Conservation (phyloP, 352 stramenopile genomes). For the Globisporangium perplexum region DNA sequence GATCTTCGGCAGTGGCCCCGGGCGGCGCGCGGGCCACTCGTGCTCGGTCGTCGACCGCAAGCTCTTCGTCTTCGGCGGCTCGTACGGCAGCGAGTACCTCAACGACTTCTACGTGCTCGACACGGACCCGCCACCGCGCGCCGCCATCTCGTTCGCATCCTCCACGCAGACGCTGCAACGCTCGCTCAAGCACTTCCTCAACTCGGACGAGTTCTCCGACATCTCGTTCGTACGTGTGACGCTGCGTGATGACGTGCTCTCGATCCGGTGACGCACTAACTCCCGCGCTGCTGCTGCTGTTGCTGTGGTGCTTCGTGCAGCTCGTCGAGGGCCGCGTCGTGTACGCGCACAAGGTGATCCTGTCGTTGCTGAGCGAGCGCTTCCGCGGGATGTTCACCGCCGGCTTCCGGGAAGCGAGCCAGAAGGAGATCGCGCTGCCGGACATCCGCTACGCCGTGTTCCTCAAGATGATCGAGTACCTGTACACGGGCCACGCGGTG, state of each 20-base stretch:
- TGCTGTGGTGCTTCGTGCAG: slow-evolving; percentile 17
- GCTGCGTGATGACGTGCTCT: not conserved
- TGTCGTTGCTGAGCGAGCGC: slow-evolving; percentile 90
- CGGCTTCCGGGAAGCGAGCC: slow-evolving; percentile 85
- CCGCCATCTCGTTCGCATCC: slow-evolving; percentile 75
- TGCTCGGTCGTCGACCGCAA: slow-evolving; percentile 91
- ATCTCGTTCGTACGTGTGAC: slow-evolving; percentile 86
- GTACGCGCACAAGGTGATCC: slow-evolving; percentile 92
- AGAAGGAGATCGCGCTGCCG: slow-evolving; percentile 84
- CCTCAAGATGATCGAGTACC: slow-evolving; percentile 91
- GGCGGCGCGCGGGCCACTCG: slow-evolving; percentile 90
- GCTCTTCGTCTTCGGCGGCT: slow-evolving; percentile 94
- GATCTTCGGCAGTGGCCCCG: slow-evolving; percentile 81
- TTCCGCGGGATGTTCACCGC: slow-evolving; percentile 95
- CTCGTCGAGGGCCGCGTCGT: slow-evolving; percentile 91
- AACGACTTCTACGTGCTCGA: slow-evolving; percentile 95
- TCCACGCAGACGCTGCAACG: slow-evolving; percentile 58
- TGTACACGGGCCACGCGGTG: slow-evolving; percentile 86
- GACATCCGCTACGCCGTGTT: slow-evolving; percentile 90
- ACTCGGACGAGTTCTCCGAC: slow-evolving; percentile 92
- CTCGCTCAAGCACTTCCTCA: slow-evolving; percentile 87
- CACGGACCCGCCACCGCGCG: slow-evolving; percentile 87
- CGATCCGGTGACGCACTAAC: not conserved
- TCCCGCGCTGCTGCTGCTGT: too few species aligned
- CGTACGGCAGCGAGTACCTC: slow-evolving; percentile 89